A percentile compares a stretch with the other conserved stretches of the same genome.
Conservation (phyloP, 2,329 filamentous ascomycete species). For the Sordariomycetes sp. region DNA sequence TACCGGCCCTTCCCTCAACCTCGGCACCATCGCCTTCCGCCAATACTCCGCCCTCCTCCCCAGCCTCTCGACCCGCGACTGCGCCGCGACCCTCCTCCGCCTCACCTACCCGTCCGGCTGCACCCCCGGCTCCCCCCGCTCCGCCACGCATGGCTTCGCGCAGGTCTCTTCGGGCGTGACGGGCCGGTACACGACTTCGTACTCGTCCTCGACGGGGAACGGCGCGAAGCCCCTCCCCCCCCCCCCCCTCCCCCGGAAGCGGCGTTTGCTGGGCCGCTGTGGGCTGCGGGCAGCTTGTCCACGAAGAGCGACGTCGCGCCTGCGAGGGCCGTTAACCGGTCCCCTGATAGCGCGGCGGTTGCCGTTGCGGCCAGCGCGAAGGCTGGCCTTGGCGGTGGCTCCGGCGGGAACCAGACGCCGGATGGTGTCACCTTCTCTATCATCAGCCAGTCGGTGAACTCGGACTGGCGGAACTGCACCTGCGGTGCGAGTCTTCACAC, state of each 20-base stretch:
- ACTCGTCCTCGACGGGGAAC: constrained; percentile 1
- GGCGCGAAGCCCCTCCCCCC: background rate
- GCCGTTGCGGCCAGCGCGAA: background rate
- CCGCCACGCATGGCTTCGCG: constrained; percentile 2
- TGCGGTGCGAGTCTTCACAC: background rate
- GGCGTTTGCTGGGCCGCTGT: background rate
- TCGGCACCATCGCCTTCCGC: constrained; percentile 3
- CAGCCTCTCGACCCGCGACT: background rate
- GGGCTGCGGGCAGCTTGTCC: background rate
- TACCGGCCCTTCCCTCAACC: background rate
- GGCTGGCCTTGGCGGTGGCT: background rate
- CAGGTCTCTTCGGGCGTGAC: constrained; percentile 1
- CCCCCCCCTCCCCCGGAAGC: too few relatives aligned
- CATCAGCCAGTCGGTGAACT: constrained; percentile 1
- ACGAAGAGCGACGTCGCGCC: background rate
- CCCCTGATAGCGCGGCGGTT: background rate
- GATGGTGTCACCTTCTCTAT: constrained; percentile 2
- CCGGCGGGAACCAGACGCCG: background rate
- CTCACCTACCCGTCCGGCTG: constrained; percentile 4
- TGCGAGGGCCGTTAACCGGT: constrained; percentile 1
- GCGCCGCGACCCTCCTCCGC: background rate
- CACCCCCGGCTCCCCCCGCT: background rate
- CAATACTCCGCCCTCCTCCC: background rate
- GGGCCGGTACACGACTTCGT: background rate
- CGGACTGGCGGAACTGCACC: constrained; percentile 1